Base-by-base conservation (phyloP, 2,329 filamentous ascomycete species). In the Cytospora schulzeri region DNA sequence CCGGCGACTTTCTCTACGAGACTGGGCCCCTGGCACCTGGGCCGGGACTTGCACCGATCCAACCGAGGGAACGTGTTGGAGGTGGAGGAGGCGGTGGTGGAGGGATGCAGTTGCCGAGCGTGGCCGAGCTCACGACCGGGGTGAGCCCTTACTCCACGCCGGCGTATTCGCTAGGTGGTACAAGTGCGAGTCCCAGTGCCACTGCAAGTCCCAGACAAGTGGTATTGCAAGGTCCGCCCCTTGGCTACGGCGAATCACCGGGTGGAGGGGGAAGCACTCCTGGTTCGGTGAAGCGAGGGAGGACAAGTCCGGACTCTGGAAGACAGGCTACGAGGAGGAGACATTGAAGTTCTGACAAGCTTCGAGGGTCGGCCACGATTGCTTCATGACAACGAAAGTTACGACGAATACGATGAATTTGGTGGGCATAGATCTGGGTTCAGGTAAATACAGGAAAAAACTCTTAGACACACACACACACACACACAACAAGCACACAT, bases 51-150 rank as follows among this genome's bases (percentile, higher is more conserved):
- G 81, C 83, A 6, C 84, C 83, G n/a, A 85, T 86, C 51, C 83
- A 85, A 62, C 76, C 76, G 19, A 38, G 58, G 29, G 63, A 60
- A 35, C 63, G 60, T 53, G 65, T 52, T 33, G 59, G 59, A 65
- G 64, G 56, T 63, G 63, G 73, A 60, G 75, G 76, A 33, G 73
- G 75, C 9, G 72, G 76, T 31, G 75, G 76, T n/a, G 76, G 76
- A 7, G 81, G 78, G 0, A 77, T 83, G 61, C 62, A 65, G 67
- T 76, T 89, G n/a, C 87, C 87, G 1, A 82, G 85, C 58, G 79
- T 89, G 19, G 82, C 84, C 41, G 86, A 89, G 71, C 79, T 89
- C 69, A 89, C 87, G 2, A 88, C 86, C 0, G 86, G 87, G 15
- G 78, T 88, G 35, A 86, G 83, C 68, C 84, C 85, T 0, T 88